Evolutionary conservation across 2,329 filamentous ascomycete species (phyloP).

Genomic region (Fusarium tanahbumbuense): DNA sequence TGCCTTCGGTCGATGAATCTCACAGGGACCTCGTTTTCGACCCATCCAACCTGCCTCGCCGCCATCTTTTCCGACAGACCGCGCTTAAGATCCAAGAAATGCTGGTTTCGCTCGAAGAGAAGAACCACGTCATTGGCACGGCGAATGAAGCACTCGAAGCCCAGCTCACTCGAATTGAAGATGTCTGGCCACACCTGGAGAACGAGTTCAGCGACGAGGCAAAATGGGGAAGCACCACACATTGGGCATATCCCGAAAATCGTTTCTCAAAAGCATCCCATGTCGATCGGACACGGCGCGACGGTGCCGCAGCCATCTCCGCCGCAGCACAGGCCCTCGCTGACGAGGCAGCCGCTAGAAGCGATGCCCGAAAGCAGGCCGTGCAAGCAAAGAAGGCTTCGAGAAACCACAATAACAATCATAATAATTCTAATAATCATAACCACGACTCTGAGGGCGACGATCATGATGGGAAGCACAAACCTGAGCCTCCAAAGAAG

Average conservation of each 20-base stretch:
- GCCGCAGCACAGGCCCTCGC: conserved; percentile 82
- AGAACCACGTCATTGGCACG: conserved; percentile 94
- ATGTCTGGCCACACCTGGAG: conserved; percentile 87
- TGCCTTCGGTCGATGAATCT: conserved; percentile 58
- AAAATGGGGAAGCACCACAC: conserved; percentile 87
- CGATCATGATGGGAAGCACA: conserved; percentile 67
- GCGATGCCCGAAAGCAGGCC: conserved; percentile 86
- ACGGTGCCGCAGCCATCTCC: conserved; percentile 81
- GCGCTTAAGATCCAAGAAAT: conserved; percentile 84
- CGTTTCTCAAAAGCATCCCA: conserved; percentile 73
- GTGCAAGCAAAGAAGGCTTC: conserved; percentile 80
- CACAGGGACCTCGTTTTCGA: conserved; percentile 62
- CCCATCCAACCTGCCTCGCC: conserved; percentile 70
- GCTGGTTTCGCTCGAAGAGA: conserved; percentile 92
- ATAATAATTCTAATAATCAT: conserved; percentile 30
- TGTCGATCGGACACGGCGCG: conserved; percentile 79
- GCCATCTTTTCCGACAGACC: conserved; percentile 81
- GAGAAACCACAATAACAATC: conserved; percentile 62
- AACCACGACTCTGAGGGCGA: conserved; percentile 81
- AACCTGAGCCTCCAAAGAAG: conserved; percentile 69
- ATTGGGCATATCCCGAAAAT: conserved; percentile 96
- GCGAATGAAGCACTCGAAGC: conserved; percentile 90
- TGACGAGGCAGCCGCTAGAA: conserved; percentile 84
- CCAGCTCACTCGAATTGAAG: conserved; percentile 85
- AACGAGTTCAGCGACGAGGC: conserved; percentile 94